Evolutionary conservation across 2,329 filamentous ascomycete genomes (phyloP).

Genomic region (Alternaria sp.): DNA sequence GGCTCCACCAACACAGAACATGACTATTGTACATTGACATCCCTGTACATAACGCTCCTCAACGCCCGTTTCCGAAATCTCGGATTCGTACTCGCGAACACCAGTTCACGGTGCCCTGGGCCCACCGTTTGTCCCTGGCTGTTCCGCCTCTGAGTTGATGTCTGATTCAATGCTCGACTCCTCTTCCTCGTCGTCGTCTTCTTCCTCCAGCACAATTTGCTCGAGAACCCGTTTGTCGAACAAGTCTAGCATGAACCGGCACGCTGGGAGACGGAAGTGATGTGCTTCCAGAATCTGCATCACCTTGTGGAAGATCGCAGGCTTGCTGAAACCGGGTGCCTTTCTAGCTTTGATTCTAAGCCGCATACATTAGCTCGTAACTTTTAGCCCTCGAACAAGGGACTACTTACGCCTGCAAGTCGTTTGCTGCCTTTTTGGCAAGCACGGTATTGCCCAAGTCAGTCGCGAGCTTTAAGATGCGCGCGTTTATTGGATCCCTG

Average conservation of each 20-base stretch:
- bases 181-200: conserved; percentile 50
- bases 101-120: conserved; percentile 21
- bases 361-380: conserved; percentile 20
- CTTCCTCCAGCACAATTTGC: conserved; percentile 81
- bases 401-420: conserved; percentile 67
- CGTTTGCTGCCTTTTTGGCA: conserved; percentile 82
- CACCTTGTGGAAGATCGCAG: conserved; percentile 81
- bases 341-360: conserved; percentile 76
- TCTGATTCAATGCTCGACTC: conserved; percentile 44
- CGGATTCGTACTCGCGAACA: conserved; percentile 10
- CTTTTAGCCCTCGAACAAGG: background rate
- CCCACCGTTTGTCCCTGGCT: conserved; percentile 23
- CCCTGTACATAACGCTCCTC: conserved; percentile 19
- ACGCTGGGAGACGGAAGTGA: conserved; percentile 84
- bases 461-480: conserved; percentile 82
- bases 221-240: conserved; percentile 91
- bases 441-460: conserved; percentile 94
- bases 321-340: conserved; percentile 75
- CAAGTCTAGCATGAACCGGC: conserved; percentile 89
- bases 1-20: conserved; percentile 8
- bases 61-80: conserved; percentile 17
- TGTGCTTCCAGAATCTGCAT: conserved; percentile 86
- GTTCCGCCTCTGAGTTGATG: conserved; percentile 39
- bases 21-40: conserved; percentile 13
- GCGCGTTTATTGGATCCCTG: conserved; percentile 68